phyloP scores from a whole-genome alignment of 2,329 filamentous ascomycete genomes.

The Pleurostoma richardsiae region DNA sequence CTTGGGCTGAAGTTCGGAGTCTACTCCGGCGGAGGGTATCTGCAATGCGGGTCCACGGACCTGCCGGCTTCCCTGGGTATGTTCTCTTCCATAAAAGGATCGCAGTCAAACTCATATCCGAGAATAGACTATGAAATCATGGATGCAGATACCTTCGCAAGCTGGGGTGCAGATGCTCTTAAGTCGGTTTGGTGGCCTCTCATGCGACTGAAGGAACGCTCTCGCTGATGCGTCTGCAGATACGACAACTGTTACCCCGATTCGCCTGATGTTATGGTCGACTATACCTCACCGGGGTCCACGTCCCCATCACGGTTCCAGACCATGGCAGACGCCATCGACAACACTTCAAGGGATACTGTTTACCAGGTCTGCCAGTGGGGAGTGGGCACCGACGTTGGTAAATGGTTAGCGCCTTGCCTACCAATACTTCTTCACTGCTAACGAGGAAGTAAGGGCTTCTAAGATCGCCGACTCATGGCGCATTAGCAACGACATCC shows the following conservation, averaged over 20 bases:
- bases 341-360: slow-evolving; percentile 31
- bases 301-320: slow-evolving; percentile 35
- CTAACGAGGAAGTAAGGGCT: slow-evolving; percentile 21
- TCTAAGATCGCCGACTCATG: slow-evolving; percentile 39
- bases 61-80: slow-evolving; percentile 38
- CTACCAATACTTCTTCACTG: neutral
- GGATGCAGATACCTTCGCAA: slow-evolving; percentile 32
- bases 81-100: neutral
- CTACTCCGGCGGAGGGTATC: slow-evolving; percentile 45
- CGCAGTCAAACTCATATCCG: too few species aligned
- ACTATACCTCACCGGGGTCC: slow-evolving; percentile 29
- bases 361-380: slow-evolving; percentile 49
- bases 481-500: slow-evolving; percentile 50
- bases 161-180: slow-evolving; percentile 41
- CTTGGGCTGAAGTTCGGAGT: slow-evolving; percentile 46
- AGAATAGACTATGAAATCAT: slow-evolving; percentile 31
- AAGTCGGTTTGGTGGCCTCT: slow-evolving; percentile 33
- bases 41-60: slow-evolving; percentile 35
- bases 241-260: slow-evolving; percentile 46
- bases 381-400: slow-evolving; percentile 42
- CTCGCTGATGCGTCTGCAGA: slow-evolving; percentile 8
- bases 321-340: slow-evolving; percentile 38
- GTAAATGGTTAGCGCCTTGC: slow-evolving; percentile 27
- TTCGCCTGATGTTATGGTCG: slow-evolving; percentile 34
- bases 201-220: neutral